A percentile compares a stretch with the other conserved stretches of the same genome.
Evolutionary conservation across 164 flowering plant species (phyloP).

Genomic region (Aristolochia contorta): DNA sequence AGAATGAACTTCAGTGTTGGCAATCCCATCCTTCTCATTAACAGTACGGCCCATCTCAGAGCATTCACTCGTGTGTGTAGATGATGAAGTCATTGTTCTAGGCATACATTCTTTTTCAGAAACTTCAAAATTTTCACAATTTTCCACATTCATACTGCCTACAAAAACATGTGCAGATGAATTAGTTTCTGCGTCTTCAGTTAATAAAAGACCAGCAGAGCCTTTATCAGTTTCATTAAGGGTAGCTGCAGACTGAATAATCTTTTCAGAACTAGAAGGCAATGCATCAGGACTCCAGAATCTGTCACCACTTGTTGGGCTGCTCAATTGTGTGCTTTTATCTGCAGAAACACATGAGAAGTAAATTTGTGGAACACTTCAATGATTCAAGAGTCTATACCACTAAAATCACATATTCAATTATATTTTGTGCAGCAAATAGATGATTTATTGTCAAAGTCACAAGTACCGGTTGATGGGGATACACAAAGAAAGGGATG

Average conservation of each 20-base stretch:
- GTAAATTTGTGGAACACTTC: neutral
- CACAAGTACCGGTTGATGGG: neutral
- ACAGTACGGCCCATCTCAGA: no score
- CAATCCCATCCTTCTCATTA: no score
- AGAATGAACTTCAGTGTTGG: no score
- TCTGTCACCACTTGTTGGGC: constrained; percentile 5
- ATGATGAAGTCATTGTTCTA: no score
- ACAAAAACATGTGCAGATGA: neutral
- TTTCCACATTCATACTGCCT: neutral
- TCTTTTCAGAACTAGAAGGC: neutral
- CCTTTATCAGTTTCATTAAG: neutral
- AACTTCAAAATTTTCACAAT: neutral
- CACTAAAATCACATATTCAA: neutral
- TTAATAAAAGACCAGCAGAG: neutral
- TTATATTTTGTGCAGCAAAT: no score
- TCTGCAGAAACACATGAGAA: constrained; percentile 12
- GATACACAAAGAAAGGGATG: neutral
- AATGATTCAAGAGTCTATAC: neutral
- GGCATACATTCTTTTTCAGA: no score
- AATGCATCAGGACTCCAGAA: constrained; percentile 12
- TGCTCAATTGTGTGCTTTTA: constrained; percentile 1
- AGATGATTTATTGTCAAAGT: no score
- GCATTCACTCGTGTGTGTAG: no score
- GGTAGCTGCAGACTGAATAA: neutral
- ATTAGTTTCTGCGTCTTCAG: neutral